Evolutionary conservation across 306 rosid genomes (phyloP).

Genomic region (Cucumis hystrix): DNA sequence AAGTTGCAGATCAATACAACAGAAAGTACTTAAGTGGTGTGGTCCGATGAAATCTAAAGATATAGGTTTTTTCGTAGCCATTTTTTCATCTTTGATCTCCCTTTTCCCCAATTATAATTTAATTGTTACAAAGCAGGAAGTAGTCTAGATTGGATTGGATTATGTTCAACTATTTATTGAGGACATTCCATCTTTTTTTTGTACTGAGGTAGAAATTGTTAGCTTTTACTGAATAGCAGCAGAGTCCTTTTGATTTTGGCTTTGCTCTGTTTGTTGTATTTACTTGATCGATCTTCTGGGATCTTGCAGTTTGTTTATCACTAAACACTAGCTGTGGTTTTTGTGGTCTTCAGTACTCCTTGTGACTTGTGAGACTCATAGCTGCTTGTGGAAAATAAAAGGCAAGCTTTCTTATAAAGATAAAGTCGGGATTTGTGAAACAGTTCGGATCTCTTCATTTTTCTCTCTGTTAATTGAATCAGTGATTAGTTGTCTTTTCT

Average conservation of each 20-base stretch:
- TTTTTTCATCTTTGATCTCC: background rate
- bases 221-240: background rate
- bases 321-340: background rate
- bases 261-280: slow-evolving; percentile 5
- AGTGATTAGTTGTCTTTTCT: background rate
- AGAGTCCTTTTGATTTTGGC: background rate
- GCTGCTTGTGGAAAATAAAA: background rate
- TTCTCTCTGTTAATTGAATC: background rate
- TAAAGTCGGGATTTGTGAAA: background rate
- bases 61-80: background rate
- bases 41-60: background rate
- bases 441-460: background rate
- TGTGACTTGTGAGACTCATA: background rate
- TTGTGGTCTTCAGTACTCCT: background rate
- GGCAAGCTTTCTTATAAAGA: background rate
- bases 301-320: background rate
- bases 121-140: background rate
- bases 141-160: background rate
- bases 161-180: background rate
- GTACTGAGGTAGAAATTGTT: background rate
- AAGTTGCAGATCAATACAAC: slow-evolving; percentile 87
- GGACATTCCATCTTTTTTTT: background rate
- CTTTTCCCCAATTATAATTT: background rate
- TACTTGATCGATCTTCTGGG: background rate
- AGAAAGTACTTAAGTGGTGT: slow-evolving; percentile 33